Evolutionary conservation across 2,329 filamentous ascomycete species (phyloP), one percentile per base, ranked within the genome.

Genomic region (Chaetomiaceae sp.): DNA sequence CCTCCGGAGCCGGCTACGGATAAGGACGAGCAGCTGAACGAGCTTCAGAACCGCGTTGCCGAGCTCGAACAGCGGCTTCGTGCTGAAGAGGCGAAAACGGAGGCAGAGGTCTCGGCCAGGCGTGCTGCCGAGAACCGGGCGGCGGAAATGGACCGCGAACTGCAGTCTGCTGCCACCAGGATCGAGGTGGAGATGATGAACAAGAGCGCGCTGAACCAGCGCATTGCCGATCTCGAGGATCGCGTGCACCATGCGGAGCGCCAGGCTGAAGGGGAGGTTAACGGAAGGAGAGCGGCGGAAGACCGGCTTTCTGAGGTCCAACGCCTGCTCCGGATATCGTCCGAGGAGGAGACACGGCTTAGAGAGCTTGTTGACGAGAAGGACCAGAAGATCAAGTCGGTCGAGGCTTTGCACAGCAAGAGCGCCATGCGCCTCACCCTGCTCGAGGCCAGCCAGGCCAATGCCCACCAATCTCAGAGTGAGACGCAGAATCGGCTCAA

Each of bases 301-400:
- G 88, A 91, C 64, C 81, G 82, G 56, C 73, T 89, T 14, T 80
- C 84, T 5, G 87, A 91, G 65, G 77, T 84, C n/a, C 85, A 91
- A 68, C 78, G 83, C 51, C 77, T 86, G 20, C 76, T 90, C 23
- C 80, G 82, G 54, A 79, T 84, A 58, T 81, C 86, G 5, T 81
- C 86, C n/a, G 85, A 89, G 64, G 86, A 91, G 65, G 85, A 88
- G 59, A 79, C 79, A 59, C 80, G 85, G 50, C 78, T 91, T 5
- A 78, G 84, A 23, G 79, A 85, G 54, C 78, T 81, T 36, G 72
- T 87, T 44, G 84, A 89, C 38, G 84, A 90, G 62, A 84, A 81
- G 61, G 82, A 89, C n/a, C 75, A 81, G 48, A 82, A 81, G 67
- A 75, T 89, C 56, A 84, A 80, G 68, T 69, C 72, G 20, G 68